Conservation (phyloP, 768 basidiomycete species). For the Lentinula sp. region DNA sequence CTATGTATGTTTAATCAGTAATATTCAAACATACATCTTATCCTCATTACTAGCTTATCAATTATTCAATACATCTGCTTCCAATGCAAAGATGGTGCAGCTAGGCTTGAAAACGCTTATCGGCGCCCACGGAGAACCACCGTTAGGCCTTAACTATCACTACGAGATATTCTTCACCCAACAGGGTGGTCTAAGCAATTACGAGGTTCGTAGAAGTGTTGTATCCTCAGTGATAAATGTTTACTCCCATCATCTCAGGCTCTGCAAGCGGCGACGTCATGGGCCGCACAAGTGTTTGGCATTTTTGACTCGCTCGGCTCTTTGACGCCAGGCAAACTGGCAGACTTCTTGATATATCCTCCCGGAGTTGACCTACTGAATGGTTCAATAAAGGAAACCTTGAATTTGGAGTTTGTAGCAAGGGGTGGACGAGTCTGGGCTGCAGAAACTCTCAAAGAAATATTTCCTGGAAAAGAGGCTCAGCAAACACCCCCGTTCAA, state of each 20-base stretch:
- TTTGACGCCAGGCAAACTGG: constrained; percentile 59
- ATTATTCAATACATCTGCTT: constrained; percentile 63
- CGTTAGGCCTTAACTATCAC: constrained; percentile 72
- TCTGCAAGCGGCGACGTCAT: constrained; percentile 61
- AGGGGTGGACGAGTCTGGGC: constrained; percentile 70
- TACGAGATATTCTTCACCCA: constrained; percentile 65
- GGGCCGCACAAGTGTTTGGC: constrained; percentile 61
- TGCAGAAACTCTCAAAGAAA: constrained; percentile 58
- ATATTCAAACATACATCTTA: background rate
- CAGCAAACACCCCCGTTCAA: constrained; percentile 57
- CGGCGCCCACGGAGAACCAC: constrained; percentile 71
- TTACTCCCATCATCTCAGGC: constrained; percentile 30
- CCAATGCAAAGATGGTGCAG: constrained; percentile 63
- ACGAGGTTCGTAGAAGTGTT: constrained; percentile 42
- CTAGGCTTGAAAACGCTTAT: constrained; percentile 59
- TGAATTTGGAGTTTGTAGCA: constrained; percentile 49
- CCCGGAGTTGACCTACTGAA: constrained; percentile 51
- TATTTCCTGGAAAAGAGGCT: constrained; percentile 60
- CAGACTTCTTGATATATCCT: constrained; percentile 66
- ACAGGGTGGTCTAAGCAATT: constrained; percentile 61
- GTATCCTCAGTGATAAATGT: background rate
- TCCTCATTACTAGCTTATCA: constrained; percentile 42
- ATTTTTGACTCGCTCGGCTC: constrained; percentile 58
- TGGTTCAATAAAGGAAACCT: constrained; percentile 43
- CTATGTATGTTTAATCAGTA: background rate